Evolutionary conservation across 2,329 filamentous ascomycete species (phyloP).

Genomic region (Fusarium kyushuense): DNA sequence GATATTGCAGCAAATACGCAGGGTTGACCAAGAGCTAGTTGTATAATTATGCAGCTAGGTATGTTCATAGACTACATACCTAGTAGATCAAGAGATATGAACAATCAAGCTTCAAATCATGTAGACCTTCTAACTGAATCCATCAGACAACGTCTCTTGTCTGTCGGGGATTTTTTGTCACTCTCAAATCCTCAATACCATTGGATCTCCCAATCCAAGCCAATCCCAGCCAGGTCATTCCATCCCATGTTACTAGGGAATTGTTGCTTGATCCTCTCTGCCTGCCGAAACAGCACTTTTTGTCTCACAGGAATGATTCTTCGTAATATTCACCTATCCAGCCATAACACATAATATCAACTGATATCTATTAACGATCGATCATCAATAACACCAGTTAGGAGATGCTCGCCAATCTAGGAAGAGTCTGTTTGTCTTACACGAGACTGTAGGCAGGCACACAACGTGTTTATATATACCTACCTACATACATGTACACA

Average conservation of each 20-base stretch:
- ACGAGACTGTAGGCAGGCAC: constrained; percentile 7
- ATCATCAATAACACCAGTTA: background rate
- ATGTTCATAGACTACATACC: no score
- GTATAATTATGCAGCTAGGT: background rate
- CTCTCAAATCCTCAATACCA: constrained; percentile 11
- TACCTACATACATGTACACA: no score
- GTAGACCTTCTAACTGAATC: constrained; percentile 2
- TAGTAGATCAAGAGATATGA: background rate
- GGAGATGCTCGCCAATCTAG: background rate
- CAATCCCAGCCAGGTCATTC: constrained; percentile 11
- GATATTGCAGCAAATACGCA: background rate
- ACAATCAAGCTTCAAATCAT: background rate
- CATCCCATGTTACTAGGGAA: constrained; percentile 12
- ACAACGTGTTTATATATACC: background rate
- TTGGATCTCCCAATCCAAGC: constrained; percentile 19
- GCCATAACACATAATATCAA: constrained; percentile 7
- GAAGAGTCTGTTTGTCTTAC: constrained; percentile 22
- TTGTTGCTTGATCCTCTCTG: constrained; percentile 5
- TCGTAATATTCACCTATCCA: background rate
- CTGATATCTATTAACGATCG: background rate
- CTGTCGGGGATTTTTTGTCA: constrained; percentile 1
- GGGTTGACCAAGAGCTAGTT: background rate
- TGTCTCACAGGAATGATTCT: constrained; percentile 3
- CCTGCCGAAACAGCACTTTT: constrained; percentile 1
- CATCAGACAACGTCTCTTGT: constrained; percentile 1